phyloP scores from a whole-genome alignment of 805 yeast genomes.

The Debaryomyces tyrocola region DNA sequence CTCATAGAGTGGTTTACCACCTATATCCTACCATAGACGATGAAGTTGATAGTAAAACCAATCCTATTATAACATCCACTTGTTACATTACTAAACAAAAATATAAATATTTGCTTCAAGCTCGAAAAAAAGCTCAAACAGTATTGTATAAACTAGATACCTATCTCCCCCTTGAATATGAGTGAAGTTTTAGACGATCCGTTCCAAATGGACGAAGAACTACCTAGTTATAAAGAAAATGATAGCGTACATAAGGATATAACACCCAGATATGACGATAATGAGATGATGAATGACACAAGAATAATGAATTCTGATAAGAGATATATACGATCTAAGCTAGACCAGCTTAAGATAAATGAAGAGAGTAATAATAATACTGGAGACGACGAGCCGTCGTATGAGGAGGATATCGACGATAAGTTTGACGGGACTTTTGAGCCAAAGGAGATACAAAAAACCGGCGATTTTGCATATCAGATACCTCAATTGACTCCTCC shows the following conservation, averaged over 20 bases:
- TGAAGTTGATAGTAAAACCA: background rate
- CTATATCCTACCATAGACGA: background rate
- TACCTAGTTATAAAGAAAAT: conserved; percentile 9
- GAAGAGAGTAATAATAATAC: conserved; percentile 23
- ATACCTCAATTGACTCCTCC: conserved; percentile 57
- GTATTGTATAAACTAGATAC: too few relatives aligned
- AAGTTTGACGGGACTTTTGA: conserved; percentile 31
- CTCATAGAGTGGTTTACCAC: too few relatives aligned
- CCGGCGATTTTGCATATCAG: conserved; percentile 5
- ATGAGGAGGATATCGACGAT: conserved; percentile 44
- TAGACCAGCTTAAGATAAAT: conserved; percentile 25
- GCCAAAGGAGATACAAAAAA: conserved; percentile 17
- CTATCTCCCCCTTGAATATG: conserved; percentile 15
- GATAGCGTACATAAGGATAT: conserved; percentile 7
- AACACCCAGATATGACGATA: conserved; percentile 12
- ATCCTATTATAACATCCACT: background rate
- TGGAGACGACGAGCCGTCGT: conserved; percentile 25
- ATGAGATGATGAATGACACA: conserved; percentile 7
- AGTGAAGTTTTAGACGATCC: conserved; percentile 36
- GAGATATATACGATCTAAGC: conserved; percentile 33
- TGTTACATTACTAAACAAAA: background rate
- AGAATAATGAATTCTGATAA: conserved; percentile 12
- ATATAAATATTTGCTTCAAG: too few relatives aligned
- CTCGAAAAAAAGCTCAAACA: too few relatives aligned
- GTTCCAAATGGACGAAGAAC: conserved; percentile 47